A percentile compares a stretch with the other conserved stretches of the same genome.
Evolutionary conservation across 1,284 basidiomycete species (phyloP).

Genomic region (Ganoderma resinaceum): DNA sequence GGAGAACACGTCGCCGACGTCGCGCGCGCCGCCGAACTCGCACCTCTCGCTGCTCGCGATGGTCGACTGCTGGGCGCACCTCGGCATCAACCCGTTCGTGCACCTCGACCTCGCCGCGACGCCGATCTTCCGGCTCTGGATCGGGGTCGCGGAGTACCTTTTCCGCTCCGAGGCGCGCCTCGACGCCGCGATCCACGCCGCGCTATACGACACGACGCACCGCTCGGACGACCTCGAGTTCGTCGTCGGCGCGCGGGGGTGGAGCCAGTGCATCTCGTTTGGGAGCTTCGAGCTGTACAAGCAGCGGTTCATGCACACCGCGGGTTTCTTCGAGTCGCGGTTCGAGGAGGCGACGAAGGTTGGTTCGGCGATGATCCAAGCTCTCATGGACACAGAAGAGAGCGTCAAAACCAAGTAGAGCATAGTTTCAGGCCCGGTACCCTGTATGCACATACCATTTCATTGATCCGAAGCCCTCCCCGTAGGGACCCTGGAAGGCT

Average conservation of each 20-base stretch:
- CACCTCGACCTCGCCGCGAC: constrained; percentile 96
- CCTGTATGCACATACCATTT: background rate
- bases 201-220: constrained; percentile 83
- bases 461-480: too few species aligned
- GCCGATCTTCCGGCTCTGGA: constrained; percentile 96
- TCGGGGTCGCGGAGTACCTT: constrained; percentile 96
- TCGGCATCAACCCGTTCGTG: constrained; percentile 89
- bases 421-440: background rate
- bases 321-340: constrained; percentile 84
- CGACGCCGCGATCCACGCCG: constrained; percentile 78
- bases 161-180: constrained; percentile 77
- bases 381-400: constrained; percentile 65
- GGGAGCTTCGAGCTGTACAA: constrained; percentile 92
- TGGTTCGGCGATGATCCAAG: constrained; percentile 92
- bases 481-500: background rate
- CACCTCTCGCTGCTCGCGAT: constrained; percentile 97
- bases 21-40: constrained; percentile 69
- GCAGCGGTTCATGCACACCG: constrained; percentile 83
- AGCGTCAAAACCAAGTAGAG: background rate
- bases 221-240: constrained; percentile 94
- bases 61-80: constrained; percentile 97
- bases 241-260: constrained; percentile 93
- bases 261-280: constrained; percentile 95
- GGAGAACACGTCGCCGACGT: constrained; percentile 11
- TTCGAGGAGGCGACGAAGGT: constrained; percentile 88